Conservation (phyloP, 805 yeast genomes). For the Citeromyces matritensis region DNA sequence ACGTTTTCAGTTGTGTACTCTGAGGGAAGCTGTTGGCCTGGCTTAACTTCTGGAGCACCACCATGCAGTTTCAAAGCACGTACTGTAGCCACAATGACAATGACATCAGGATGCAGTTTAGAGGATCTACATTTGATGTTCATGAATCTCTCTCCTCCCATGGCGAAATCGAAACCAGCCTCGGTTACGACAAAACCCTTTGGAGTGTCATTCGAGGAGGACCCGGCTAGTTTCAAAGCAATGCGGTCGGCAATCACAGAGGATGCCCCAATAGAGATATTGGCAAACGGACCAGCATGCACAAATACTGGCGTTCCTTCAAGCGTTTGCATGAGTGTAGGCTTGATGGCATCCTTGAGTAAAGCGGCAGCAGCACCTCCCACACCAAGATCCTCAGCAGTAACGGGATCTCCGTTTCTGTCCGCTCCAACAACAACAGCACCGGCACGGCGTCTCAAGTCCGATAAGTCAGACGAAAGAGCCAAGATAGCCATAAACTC, state of each 20-base stretch:
- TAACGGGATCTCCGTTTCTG: conserved; percentile 62
- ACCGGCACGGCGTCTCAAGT: conserved; percentile 81
- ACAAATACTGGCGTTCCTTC: conserved; percentile 97
- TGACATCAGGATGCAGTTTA: conserved; percentile 77
- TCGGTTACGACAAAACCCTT: conserved; percentile 89
- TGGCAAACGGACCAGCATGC: conserved; percentile 97
- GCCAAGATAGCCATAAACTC: conserved; percentile 96
- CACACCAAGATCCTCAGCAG: conserved; percentile 89
- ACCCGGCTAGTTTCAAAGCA: conserved; percentile 87
- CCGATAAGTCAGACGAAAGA: conserved; percentile 58
- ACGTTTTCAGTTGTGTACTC: conserved; percentile 74
- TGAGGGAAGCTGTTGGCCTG: conserved; percentile 75
- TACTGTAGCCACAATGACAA: conserved; percentile 90
- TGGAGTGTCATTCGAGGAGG: no score
- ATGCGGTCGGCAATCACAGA: conserved; percentile 91
- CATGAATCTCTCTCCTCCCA: conserved; percentile 98
- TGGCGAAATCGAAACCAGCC: conserved; percentile 97
- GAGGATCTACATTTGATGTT: conserved; percentile 92
- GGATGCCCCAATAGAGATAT: conserved; percentile 92
- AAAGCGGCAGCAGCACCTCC: conserved; percentile 94
- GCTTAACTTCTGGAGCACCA: conserved; percentile 93
- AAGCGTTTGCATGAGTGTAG: conserved; percentile 91
- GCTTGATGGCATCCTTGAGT: conserved; percentile 91
- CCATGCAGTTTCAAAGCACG: conserved; percentile 96
- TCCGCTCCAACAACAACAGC: conserved; percentile 80